Evolutionary conservation across 352 stramenopile genomes (phyloP).

Genomic region (Pythium biforme): DNA sequence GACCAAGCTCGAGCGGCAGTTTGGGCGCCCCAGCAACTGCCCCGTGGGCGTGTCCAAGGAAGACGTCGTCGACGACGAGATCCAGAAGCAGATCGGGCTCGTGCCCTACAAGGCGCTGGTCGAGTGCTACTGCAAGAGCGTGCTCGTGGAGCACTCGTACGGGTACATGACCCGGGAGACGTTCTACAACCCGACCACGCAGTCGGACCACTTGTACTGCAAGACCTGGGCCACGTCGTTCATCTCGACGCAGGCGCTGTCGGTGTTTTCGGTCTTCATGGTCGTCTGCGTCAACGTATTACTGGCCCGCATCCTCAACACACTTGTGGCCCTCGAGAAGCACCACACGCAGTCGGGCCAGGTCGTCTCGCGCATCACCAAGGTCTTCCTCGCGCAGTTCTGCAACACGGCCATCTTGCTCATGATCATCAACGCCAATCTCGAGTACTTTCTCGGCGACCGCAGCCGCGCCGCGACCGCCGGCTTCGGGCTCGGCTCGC

Average conservation of each 20-base stretch:
- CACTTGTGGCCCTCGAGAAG: conserved; percentile 70
- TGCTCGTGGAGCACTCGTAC: conserved; percentile 56
- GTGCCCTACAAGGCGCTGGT: conserved; percentile 74
- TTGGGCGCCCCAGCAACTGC: conserved; percentile 62
- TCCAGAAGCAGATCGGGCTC: conserved; percentile 44
- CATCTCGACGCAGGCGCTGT: conserved; percentile 65
- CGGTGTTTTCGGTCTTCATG: conserved; percentile 59
- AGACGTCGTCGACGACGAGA: conserved; percentile 72
- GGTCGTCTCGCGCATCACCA: conserved; percentile 70
- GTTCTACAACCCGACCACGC: conserved; percentile 46
- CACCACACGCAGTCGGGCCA: conserved; percentile 76
- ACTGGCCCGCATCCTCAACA: conserved; percentile 62
- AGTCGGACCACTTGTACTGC: conserved; percentile 49
- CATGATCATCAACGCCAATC: conserved; percentile 79
- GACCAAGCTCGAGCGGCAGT: conserved; percentile 65
- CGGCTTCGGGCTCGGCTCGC: conserved; percentile 32
- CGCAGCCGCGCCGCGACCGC: background rate
- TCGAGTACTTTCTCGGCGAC: conserved; percentile 57
- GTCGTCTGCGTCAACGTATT: conserved; percentile 72
- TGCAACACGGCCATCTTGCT: conserved; percentile 80
- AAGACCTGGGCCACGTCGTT: conserved; percentile 69
- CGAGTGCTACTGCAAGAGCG: conserved; percentile 77
- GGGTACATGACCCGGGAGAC: conserved; percentile 53
- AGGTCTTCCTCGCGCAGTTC: conserved; percentile 80
- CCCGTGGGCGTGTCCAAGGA: conserved; percentile 49